Base-by-base conservation (phyloP, 352 stramenopile species). In the Blastocystis sp. region DNA sequence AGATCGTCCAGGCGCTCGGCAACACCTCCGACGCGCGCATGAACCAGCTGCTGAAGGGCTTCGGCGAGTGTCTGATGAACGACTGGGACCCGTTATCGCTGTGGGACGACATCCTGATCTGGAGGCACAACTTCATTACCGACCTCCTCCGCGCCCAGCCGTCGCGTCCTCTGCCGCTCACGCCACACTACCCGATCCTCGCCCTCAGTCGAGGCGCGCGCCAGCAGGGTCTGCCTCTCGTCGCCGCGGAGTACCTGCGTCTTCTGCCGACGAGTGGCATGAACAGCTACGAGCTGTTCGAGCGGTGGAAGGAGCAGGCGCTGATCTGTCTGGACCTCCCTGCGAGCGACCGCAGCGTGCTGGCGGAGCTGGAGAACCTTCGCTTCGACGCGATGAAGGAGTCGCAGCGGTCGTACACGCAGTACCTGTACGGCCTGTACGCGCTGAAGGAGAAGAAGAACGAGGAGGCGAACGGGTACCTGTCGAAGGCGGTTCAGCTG, bases 221-320 rank as follows among this genome's bases (percentile, higher is more conserved):
- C 71, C n/a, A 59, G 13, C 71, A 81, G 59, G 41, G 41, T n/a
- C 71, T 81, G 9, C 71, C 71, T 12, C 39, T 66, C 16, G 35
- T 81, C 3, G 71, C 71, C 9, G 26, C 62, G 39, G 35, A 81
- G 55, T 81, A 81, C 55, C 26, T 81, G 9, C 29, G 21, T 16
- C 33, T 61, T 41, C 16, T 35, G 26, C 41, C 71, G 21, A 24
- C 37, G 10, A 29, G 39, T 3, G 13, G n/a, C 26, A 24, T 41
- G 51, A 50, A n/a, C 19, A 10, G 10, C 13, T 61, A 63, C 3
- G 71, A 81, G 41, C 9, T 6, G 3, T 63, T 81, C 31, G 71
- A 81, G 3, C 62, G n/a, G 10, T 81, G 71, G 71, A 65, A 63
- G 71, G 71, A 81, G 59, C 39, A 61, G 24, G 71, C 41, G 29